These are phyloP conservation scores for Volutella citrinella DNA, from an alignment of 2,329 filamentous ascomycete genomes.

Conservation along the genomic window DNA sequence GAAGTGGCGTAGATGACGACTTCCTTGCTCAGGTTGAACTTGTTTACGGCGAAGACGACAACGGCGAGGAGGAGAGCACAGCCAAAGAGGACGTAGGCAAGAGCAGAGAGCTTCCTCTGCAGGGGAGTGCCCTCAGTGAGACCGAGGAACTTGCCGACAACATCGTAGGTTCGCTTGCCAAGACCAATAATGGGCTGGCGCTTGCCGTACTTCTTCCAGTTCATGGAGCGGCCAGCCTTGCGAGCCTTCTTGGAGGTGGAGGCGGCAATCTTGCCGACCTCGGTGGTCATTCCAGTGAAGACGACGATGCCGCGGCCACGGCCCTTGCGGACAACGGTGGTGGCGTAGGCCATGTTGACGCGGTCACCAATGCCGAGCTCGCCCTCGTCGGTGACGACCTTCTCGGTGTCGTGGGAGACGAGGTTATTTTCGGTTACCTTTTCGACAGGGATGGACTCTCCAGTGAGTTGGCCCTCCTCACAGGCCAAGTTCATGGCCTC, in stretches of 20 bases:
- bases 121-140: constrained; percentile 69
- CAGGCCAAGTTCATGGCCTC: constrained; percentile 77
- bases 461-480: constrained; percentile 75
- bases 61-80: constrained; percentile 60
- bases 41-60: constrained; percentile 57
- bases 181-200: constrained; percentile 46
- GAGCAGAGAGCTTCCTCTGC: constrained; percentile 72
- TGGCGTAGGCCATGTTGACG: constrained; percentile 72
- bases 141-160: constrained; percentile 57
- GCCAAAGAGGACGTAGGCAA: constrained; percentile 73
- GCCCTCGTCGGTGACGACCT: constrained; percentile 38
- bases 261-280: constrained; percentile 67
- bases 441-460: constrained; percentile 70
- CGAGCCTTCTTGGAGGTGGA: constrained; percentile 51
- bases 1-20: constrained; percentile 58
- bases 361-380: constrained; percentile 68
- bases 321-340: constrained; percentile 69
- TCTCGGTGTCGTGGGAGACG: constrained; percentile 43
- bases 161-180: constrained; percentile 45
- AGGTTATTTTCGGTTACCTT: constrained; percentile 57
- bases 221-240: constrained; percentile 54
- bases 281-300: constrained; percentile 68
- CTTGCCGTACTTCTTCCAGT: constrained; percentile 52
- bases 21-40: constrained; percentile 48
- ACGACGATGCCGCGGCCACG: constrained; percentile 71